Base-by-base conservation (phyloP, 2,329 filamentous ascomycete genomes). In the Xylariaceae sp. region DNA sequence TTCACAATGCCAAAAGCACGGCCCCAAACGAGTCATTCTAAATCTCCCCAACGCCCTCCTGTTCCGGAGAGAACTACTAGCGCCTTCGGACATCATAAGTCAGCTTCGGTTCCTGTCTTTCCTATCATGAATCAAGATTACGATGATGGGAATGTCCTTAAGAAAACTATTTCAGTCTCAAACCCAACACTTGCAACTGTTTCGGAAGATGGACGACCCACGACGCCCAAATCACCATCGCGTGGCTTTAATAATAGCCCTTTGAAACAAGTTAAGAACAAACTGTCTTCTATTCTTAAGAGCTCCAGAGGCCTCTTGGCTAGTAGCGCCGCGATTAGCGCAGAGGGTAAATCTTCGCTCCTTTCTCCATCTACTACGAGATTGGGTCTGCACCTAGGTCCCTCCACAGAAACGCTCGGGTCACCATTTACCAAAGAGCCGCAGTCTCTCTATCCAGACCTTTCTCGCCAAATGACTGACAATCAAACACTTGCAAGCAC, bases 221-320 rank as follows among this genome's bases (percentile, higher is more conserved):
- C 81, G 70, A 75, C 81, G 59, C 70, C 81, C 0, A 85, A 84
- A 61, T 85, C 84, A 1, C 82, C 82, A 0, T 77, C 80, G 4
- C 75, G 82, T 49, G 75, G 69, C 42, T 77, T 83, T 63, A 78
- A 80, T 6, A 92, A 95, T 61, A 93, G 88, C 53, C 91, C 91
- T 4, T 73, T 97, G 54, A 96, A 92, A 72, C 91, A 94, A 45
- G 92, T 94, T 23, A 97, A 96, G 75, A 91, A 89, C 67, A 95
- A 92, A 69, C 79, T 97, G 41, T 95, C 93, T 40, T 96, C 92
- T 8, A 92, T 96, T 55, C 78, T 97, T 64, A 92, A 92, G 72
- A 89, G 87, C 50, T 94, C 92, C 3, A 93, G 89, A 70, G 90
- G 88, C 11, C 82, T 97, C 42, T 87, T 97, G 58, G 91, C 88